These are phyloP conservation scores for Kodamaea fukazawae DNA, from an alignment of 805 yeast genomes.

Conservation along the genomic window DNA sequence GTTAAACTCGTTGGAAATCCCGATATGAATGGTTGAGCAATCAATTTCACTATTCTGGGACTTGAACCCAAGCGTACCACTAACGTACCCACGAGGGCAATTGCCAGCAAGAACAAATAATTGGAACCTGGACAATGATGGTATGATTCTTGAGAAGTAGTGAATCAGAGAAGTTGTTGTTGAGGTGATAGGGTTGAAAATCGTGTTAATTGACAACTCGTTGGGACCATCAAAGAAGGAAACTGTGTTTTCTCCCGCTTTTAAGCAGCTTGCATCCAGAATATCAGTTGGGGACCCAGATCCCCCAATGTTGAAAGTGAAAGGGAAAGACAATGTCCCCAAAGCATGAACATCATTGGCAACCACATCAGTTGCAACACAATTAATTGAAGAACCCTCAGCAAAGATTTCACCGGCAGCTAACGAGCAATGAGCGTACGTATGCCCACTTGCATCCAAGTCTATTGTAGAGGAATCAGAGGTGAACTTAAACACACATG, in stretches of 20 bases:
- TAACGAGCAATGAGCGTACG: constrained; percentile 12
- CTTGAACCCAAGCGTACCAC: constrained; percentile 22
- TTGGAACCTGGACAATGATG: constrained; percentile 7
- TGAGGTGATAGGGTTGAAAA: constrained; percentile 11
- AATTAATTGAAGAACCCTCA: constrained; percentile 13
- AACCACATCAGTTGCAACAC: constrained; percentile 18
- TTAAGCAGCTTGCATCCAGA: constrained; percentile 9
- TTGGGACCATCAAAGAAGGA: constrained; percentile 17
- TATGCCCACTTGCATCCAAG: constrained; percentile 8
- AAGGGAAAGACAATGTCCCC: constrained; percentile 16
- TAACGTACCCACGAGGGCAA: constrained; percentile 20
- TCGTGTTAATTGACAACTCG: constrained; percentile 9
- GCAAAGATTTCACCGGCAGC: constrained; percentile 7
- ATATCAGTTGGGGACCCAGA: constrained; percentile 12
- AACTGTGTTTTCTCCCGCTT: constrained; percentile 14
- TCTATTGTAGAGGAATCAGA: constrained; percentile 10
- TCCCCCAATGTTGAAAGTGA: constrained; percentile 20
- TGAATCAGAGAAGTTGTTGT: constrained; percentile 9
- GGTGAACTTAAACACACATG: constrained; percentile 25
- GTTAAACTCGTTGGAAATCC: constrained; percentile 9
- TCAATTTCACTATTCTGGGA: constrained; percentile 15
- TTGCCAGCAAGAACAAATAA: constrained; percentile 13
- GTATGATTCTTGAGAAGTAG: not conserved
- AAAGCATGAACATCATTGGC: constrained; percentile 13
- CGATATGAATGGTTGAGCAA: constrained; percentile 21